A percentile compares a stretch with the other conserved stretches of the same genome.
These are phyloP conservation scores for Wallacemonas sp. DNA, from an alignment of 208 protist species.

Conservation along the genomic window DNA sequence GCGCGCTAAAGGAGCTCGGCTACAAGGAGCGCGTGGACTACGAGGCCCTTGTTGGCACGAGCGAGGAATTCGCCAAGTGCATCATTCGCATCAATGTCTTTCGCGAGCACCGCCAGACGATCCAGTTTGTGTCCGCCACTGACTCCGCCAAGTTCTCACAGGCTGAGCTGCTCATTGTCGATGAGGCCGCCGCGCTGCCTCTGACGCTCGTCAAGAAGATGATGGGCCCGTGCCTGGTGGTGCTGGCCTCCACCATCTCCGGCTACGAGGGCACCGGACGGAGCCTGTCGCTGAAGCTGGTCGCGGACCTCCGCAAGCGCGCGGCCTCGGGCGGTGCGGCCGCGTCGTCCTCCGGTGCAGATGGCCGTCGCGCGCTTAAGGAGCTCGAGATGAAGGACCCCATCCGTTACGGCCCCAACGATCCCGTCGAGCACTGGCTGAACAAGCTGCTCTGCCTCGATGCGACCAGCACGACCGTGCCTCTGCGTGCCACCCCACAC, in stretches of 20 bases:
- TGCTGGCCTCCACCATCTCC: conserved; percentile 99
- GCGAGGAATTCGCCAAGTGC: conserved; percentile 95
- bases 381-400: conserved; percentile 97
- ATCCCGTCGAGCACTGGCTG: conserved; percentile 98
- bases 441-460: conserved; percentile 99
- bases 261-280: conserved; percentile 99
- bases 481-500: conserved; percentile 81
- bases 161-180: conserved; percentile 98
- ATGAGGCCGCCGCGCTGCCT: conserved; percentile 99
- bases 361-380: conserved; percentile 73
- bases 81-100: conserved; percentile 98
- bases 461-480: conserved; percentile 62
- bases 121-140: conserved; percentile 97
- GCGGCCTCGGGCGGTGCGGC: conserved; percentile 15
- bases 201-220: conserved; percentile 97
- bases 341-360: conserved; percentile 3
- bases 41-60: conserved; percentile 94
- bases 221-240: conserved; percentile 98
- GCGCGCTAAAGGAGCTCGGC: conserved; percentile 95
- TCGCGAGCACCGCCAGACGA: conserved; percentile 97
- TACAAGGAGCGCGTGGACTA: conserved; percentile 98
- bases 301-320: conserved; percentile 96
- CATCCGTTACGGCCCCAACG: conserved; percentile 97
- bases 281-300: conserved; percentile 99
- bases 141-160: conserved; percentile 94